Base-by-base conservation (phyloP, 306 rosid genomes). In the Chamaecrista fasciculata region DNA sequence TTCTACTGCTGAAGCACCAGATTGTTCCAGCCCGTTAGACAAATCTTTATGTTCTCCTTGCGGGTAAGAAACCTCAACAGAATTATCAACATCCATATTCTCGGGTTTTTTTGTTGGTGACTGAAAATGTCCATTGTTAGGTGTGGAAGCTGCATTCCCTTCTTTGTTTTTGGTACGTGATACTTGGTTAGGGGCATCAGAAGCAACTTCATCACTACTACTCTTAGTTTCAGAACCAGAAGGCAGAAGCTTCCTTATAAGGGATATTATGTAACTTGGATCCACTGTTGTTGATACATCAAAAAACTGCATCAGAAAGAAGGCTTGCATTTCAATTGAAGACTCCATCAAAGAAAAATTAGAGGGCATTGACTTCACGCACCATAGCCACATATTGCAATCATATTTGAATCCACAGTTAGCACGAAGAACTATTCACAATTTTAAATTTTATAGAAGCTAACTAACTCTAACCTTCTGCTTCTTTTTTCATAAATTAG, bases 241-340 rank as follows among this genome's bases (percentile, higher is more conserved):
- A 2, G 98, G 97, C 25, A 94, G 70, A 33, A 90, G 96, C 79
- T 86, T 94, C 78, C 98, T 83, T 79, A 94, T 88, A 57, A 90
- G 78, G 31, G 96, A 90, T 73, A 94, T 94, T 24, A 94, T 76
- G 62, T 86, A 94, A 84, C 97, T 83, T 3, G 96, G 98, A 82
- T 94, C 97, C 72, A 90, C 96, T 10, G 98, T 94, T 5, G 96
- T 94, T 8, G 92, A 83, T 81, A 94, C 80, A 73, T 94, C 90
- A 69, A 94, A 94, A 74, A 85, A 65, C 98, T 90, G 92, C 83
- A 83, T 49, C 51, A 79, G 55, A 49, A 68, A 3, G 7, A 48
- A 63, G 36, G 2, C 26, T 18, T 10, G 47, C 19, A 59, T 6
- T 59, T 34, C 42, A 33, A 58, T 16, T 25, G 10, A 36, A 60